These are phyloP conservation scores for Blastocystis sp. DNA, from an alignment of 352 stramenopile species.

Conservation along the genomic window DNA sequence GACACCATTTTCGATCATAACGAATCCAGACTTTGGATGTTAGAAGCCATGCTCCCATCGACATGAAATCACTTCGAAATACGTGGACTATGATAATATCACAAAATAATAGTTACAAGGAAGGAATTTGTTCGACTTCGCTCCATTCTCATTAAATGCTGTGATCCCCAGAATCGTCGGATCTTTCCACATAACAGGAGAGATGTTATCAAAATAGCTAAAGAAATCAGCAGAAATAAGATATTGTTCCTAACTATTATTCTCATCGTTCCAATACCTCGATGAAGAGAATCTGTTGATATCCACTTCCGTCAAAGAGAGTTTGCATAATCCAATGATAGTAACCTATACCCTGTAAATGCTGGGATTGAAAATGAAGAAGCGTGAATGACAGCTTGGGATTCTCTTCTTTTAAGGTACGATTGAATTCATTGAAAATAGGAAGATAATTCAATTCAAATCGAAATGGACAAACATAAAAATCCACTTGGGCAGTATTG, in stretches of 20 bases:
- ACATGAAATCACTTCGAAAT: slow-evolving; percentile 75
- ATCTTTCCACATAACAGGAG: slow-evolving; percentile 71
- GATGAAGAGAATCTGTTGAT: no score
- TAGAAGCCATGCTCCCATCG: slow-evolving; percentile 79
- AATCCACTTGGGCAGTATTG: no score
- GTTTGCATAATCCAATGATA: no score
- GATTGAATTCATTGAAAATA: no score
- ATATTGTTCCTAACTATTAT: no score
- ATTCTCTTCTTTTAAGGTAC: not conserved
- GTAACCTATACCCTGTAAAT: no score
- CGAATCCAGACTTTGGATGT: slow-evolving; percentile 69
- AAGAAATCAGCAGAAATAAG: slow-evolving; percentile 75
- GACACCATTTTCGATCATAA: slow-evolving; percentile 68
- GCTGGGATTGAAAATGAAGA: not conserved
- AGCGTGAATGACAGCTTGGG: not conserved
- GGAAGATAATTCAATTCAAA: no score
- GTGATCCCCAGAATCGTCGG: slow-evolving; percentile 58
- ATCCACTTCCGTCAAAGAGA: no score
- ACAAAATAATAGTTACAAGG: not conserved
- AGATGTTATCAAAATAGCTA: slow-evolving; percentile 72
- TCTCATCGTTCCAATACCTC: no score
- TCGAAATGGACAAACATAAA: no score
- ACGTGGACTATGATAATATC: not conserved
- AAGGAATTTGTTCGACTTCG: slow-evolving; percentile 3
- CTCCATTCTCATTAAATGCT: slow-evolving; percentile 64